Conservation (phyloP, 768 basidiomycete species). For the Russula dissimulans region DNA sequence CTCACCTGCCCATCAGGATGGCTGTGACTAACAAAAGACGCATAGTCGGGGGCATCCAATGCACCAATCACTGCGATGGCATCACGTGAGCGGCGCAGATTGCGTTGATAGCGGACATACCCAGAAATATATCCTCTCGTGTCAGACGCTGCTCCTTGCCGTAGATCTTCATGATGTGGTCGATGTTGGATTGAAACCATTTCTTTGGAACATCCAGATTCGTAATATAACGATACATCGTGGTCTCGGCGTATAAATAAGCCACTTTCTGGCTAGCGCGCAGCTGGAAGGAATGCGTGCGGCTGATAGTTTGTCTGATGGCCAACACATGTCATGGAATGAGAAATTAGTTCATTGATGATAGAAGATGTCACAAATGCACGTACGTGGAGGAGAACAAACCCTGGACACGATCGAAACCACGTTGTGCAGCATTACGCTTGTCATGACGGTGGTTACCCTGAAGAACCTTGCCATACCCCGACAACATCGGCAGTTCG, state of each 20-base stretch:
- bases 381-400: constrained; percentile 28
- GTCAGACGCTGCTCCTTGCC: constrained; percentile 29
- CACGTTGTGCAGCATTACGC: constrained; percentile 48
- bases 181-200: constrained; percentile 68
- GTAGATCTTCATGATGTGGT: constrained; percentile 51
- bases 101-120: constrained; percentile 22
- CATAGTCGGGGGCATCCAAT: constrained; percentile 62
- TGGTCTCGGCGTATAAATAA: constrained; percentile 59
- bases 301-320: constrained; percentile 37
- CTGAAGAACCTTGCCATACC: constrained; percentile 49
- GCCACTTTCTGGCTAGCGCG: constrained; percentile 58
- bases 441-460: constrained; percentile 46
- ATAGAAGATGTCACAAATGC: background rate
- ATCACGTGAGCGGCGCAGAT: background rate
- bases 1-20: constrained; percentile 51
- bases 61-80: constrained; percentile 49
- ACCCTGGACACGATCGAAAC: constrained; percentile 45
- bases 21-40: constrained; percentile 63
- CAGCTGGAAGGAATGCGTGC: constrained; percentile 52
- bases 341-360: too few relatives aligned
- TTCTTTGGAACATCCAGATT: constrained; percentile 51
- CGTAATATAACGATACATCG: constrained; percentile 59
- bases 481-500: constrained; percentile 48
- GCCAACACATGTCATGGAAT: too few relatives aligned
- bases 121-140: constrained; percentile 30